Conservation (phyloP, 306 rosid species). For the Lotus japonicus region DNA sequence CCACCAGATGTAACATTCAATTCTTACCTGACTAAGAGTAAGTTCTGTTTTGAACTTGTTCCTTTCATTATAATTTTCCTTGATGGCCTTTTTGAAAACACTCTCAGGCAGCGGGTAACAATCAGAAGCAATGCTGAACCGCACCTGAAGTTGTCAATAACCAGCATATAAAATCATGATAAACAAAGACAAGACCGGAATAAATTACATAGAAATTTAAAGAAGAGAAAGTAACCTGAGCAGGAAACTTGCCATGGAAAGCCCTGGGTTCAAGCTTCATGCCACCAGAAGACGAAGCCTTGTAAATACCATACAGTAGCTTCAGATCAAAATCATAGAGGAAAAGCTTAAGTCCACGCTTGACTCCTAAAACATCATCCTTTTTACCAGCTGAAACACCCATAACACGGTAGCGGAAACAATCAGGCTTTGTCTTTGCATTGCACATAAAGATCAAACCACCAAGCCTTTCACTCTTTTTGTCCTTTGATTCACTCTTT, state of each 20-base stretch:
- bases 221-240: slow-evolving; percentile 52
- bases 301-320: slow-evolving; percentile 76
- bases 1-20: background rate
- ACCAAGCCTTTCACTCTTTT: slow-evolving; percentile 51
- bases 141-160: slow-evolving; percentile 53
- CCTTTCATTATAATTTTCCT: slow-evolving; percentile 61
- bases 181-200: slow-evolving; percentile 1
- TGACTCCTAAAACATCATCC: slow-evolving; percentile 54
- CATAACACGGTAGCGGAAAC: slow-evolving; percentile 70
- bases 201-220: background rate
- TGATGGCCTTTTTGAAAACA: slow-evolving; percentile 73
- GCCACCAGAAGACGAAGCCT: slow-evolving; percentile 77
- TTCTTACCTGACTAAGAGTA: slow-evolving; percentile 62
- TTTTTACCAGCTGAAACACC: slow-evolving; percentile 63
- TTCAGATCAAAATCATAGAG: slow-evolving; percentile 89
- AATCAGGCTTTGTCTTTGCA: slow-evolving; percentile 85
- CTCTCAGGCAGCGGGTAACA: slow-evolving; percentile 83
- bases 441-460: slow-evolving; percentile 96
- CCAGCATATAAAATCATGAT: slow-evolving; percentile 14
- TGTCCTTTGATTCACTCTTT: slow-evolving; percentile 21
- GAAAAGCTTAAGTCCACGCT: slow-evolving; percentile 71
- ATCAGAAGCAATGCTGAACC: slow-evolving; percentile 56
- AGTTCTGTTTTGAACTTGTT: slow-evolving; percentile 80
- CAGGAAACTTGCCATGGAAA: slow-evolving; percentile 83
- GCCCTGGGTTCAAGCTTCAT: slow-evolving; percentile 85